Percentiles rank a stretch among this genome's conserved stretches.
phyloP scores from a whole-genome alignment of 768 basidiomycete species.

The Kwoniella sp. region DNA sequence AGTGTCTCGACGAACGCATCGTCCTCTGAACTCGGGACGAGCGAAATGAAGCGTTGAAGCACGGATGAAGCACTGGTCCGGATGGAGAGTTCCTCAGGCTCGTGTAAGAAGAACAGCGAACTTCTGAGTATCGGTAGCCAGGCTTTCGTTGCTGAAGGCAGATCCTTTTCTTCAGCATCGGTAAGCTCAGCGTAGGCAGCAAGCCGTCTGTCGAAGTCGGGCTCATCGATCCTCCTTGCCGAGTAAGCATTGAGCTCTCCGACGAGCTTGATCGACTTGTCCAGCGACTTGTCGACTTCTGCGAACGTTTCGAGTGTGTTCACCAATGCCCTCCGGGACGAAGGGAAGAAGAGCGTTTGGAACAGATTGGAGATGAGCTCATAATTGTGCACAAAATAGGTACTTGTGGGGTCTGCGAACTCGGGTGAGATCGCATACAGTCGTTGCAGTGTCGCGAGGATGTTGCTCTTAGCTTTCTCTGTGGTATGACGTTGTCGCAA shows the following conservation, averaged over 20 bases:
- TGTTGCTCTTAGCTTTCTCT: slow-evolving; percentile 81
- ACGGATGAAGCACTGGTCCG: slow-evolving; percentile 76
- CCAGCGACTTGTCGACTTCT: slow-evolving; percentile 60
- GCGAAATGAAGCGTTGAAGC: slow-evolving; percentile 75
- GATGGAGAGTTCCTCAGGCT: slow-evolving; percentile 82
- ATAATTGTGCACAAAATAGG: slow-evolving; percentile 47
- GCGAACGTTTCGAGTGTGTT: slow-evolving; percentile 66
- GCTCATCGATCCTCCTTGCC: slow-evolving; percentile 77
- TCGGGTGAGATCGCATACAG: slow-evolving; percentile 64
- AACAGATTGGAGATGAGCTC: slow-evolving; percentile 73
- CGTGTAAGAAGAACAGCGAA: slow-evolving; percentile 81
- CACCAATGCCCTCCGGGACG: slow-evolving; percentile 70
- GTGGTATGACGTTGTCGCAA: slow-evolving; percentile 76
- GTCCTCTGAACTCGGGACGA: slow-evolving; percentile 34
- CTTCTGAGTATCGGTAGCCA: slow-evolving; percentile 87
- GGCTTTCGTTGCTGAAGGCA: slow-evolving; percentile 60
- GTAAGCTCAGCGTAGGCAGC: slow-evolving; percentile 74
- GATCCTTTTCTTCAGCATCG: slow-evolving; percentile 59
- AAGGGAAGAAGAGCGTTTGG: slow-evolving; percentile 71
- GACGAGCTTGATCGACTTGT: slow-evolving; percentile 63
- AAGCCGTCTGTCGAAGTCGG: slow-evolving; percentile 86
- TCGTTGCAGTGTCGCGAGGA: slow-evolving; percentile 71
- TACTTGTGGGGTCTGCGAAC: slow-evolving; percentile 42
- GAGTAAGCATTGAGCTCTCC: slow-evolving; percentile 83
- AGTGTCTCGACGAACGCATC: slow-evolving; percentile 57